Conservation (phyloP, 768 basidiomycete species). For the Dictyophora rubrovolvata region DNA sequence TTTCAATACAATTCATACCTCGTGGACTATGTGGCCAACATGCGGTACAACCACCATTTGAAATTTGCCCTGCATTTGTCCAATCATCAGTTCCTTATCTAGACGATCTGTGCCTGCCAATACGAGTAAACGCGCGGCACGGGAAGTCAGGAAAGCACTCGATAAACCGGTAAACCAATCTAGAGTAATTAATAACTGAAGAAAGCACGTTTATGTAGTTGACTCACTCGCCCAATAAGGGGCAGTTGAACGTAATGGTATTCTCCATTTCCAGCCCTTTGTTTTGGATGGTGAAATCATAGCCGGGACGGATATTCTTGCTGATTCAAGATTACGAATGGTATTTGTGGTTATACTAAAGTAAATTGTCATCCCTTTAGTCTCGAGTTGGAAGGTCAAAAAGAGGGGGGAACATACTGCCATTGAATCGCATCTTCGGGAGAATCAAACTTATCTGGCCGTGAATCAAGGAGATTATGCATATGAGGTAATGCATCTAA, state of each 20-base stretch:
- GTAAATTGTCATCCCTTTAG: neutral
- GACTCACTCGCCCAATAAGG: slow-evolving; percentile 81
- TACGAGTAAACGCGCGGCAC: slow-evolving; percentile 77
- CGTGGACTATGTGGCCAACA: slow-evolving; percentile 91
- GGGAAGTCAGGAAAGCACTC: slow-evolving; percentile 60
- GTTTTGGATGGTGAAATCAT: slow-evolving; percentile 42
- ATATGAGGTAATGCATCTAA: slow-evolving; percentile 90
- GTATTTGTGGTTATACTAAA: slow-evolving; percentile 68
- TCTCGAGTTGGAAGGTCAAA: neutral
- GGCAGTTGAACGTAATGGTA: slow-evolving; percentile 72
- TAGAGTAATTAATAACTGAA: slow-evolving; percentile 20
- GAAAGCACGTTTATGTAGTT: neutral
- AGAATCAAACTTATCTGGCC: slow-evolving; percentile 78
- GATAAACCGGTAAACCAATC: slow-evolving; percentile 91
- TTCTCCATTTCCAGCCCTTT: slow-evolving; percentile 50
- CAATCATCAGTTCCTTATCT: slow-evolving; percentile 91
- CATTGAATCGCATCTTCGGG: slow-evolving; percentile 84
- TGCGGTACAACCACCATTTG: slow-evolving; percentile 81
- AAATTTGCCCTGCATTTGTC: slow-evolving; percentile 95
- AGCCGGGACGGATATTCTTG: slow-evolving; percentile 80
- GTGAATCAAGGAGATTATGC: slow-evolving; percentile 74
- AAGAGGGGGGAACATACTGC: slow-evolving; percentile 58
- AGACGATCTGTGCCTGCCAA: slow-evolving; percentile 89
- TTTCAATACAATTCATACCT: slow-evolving; percentile 39
- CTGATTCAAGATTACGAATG: slow-evolving; percentile 72